Evolutionary conservation across 345 rosid genomes (phyloP).

Genomic region (Rhodamnia argentea): DNA sequence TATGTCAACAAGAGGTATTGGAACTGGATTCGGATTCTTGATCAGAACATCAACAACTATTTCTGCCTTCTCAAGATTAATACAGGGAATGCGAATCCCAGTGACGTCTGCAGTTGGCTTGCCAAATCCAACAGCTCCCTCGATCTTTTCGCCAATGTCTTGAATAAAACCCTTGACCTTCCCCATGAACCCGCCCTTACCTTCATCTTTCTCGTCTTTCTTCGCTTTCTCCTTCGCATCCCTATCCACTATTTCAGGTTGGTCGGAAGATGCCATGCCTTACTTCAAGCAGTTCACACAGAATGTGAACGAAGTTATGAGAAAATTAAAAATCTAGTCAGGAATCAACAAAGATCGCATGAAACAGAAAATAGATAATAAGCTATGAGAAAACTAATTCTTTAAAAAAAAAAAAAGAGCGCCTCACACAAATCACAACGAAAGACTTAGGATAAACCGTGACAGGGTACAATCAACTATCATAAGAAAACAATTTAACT

Average conservation of each 20-base stretch:
- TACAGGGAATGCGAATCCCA: conserved; percentile 62
- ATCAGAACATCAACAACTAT: conserved; percentile 77
- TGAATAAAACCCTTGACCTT: conserved; percentile 94
- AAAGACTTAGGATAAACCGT: not conserved
- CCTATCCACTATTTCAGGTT: conserved; percentile 47
- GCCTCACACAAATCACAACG: not conserved
- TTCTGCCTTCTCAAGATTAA: conserved; percentile 82
- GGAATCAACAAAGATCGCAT: not conserved
- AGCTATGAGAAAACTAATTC: not conserved
- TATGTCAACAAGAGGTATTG: conserved; percentile 80
- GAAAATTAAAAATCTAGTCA: not conserved
- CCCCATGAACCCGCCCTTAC: conserved; percentile 70
- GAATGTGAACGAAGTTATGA: not conserved
- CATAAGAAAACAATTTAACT: not conserved
- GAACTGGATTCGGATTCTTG: conserved; percentile 89
- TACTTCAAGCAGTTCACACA: not conserved
- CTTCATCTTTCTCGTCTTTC: conserved; percentile 50
- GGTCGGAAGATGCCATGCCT: conserved; percentile 73
- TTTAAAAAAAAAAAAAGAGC: not conserved
- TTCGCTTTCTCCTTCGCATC: conserved; percentile 33
- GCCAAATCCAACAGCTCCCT: conserved; percentile 83
- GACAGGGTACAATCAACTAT: not conserved
- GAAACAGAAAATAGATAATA: not conserved
- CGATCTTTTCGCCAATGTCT: conserved; percentile 87
- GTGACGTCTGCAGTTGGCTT: conserved; percentile 94